These are phyloP conservation scores for Moricandia moricandioides DNA, from an alignment of 345 rosid species.

Conservation along the genomic window DNA sequence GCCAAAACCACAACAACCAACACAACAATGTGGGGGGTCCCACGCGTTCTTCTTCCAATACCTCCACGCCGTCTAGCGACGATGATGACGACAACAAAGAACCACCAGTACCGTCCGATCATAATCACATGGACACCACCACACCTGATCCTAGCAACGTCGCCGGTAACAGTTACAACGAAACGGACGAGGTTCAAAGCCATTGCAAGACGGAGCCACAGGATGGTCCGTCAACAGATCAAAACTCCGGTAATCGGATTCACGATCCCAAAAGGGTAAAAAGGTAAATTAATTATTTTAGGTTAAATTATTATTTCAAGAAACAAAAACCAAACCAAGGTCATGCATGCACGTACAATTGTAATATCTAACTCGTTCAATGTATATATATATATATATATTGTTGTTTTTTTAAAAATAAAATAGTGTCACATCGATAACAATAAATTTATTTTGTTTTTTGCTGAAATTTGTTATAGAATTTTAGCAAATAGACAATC, in stretches of 20 bases:
- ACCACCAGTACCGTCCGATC: constrained; percentile 30
- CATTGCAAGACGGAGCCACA: constrained; percentile 44
- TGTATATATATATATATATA: constrained; percentile 22
- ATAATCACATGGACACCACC: constrained; percentile 29
- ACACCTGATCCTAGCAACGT: constrained; percentile 14
- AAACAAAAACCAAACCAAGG: constrained; percentile 22
- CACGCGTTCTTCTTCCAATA: constrained; percentile 59
- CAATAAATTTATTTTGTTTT: constrained; percentile 34
- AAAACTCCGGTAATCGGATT: constrained; percentile 42
- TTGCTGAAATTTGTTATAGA: constrained; percentile 13
- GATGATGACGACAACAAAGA: constrained; percentile 43
- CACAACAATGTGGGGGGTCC: constrained; percentile 47
- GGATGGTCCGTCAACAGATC: constrained; percentile 27
- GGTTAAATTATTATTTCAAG: constrained; percentile 50
- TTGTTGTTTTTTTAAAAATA: constrained; percentile 25
- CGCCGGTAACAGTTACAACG: constrained; percentile 13
- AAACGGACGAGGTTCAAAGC: constrained; percentile 61
- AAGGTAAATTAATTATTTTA: constrained; percentile 47
- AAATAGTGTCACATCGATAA: constrained; percentile 61
- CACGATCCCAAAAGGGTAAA: constrained; percentile 85
- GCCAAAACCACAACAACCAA: constrained; percentile 26
- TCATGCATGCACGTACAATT: constrained; percentile 56
- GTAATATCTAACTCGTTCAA: constrained; percentile 52
- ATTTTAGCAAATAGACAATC: constrained; percentile 90
- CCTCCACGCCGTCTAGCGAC: constrained; percentile 71